These are phyloP conservation scores for Chaetothyriales sp. DNA, from an alignment of 2,329 filamentous ascomycete genomes.

Conservation along the genomic window DNA sequence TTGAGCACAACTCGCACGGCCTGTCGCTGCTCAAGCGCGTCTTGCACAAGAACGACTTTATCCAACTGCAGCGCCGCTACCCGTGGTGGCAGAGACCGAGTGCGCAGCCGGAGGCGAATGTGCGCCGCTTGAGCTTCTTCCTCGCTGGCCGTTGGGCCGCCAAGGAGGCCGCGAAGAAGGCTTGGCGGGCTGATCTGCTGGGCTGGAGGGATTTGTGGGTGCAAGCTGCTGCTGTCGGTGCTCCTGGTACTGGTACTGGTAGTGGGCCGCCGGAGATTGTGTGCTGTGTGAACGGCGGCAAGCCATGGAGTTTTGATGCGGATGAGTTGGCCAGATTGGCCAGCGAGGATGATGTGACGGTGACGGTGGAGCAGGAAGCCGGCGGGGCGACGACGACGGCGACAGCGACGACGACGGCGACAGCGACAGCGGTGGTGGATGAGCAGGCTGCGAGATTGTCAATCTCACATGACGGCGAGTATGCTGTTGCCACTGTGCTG, in stretches of 20 bases:
- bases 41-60: neutral
- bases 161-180: slow-evolving; percentile 63
- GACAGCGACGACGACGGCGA: no score
- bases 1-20: neutral
- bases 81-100: neutral
- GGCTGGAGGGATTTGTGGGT: slow-evolving; percentile 47
- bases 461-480: slow-evolving; percentile 78
- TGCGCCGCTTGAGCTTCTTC: slow-evolving; percentile 17
- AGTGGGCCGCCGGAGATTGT: slow-evolving; percentile 7
- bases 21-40: neutral
- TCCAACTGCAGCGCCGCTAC: neutral
- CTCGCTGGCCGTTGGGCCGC: slow-evolving; percentile 48
- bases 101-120: neutral
- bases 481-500: slow-evolving; percentile 42
- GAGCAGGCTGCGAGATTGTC: slow-evolving; percentile 53
- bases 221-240: slow-evolving; percentile 8
- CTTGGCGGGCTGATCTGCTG: slow-evolving; percentile 44
- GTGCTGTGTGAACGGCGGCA: slow-evolving; percentile 13
- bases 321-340: neutral
- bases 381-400: slow-evolving; percentile 1
- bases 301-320: slow-evolving; percentile 4
- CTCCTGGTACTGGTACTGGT: neutral
- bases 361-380: neutral
- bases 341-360: neutral
- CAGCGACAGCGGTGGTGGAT: slow-evolving; percentile 16